A percentile compares a stretch with the other conserved stretches of the same genome.
These are phyloP conservation scores for Sungouiella blattae DNA, from an alignment of 805 yeast genomes.

Conservation along the genomic window DNA sequence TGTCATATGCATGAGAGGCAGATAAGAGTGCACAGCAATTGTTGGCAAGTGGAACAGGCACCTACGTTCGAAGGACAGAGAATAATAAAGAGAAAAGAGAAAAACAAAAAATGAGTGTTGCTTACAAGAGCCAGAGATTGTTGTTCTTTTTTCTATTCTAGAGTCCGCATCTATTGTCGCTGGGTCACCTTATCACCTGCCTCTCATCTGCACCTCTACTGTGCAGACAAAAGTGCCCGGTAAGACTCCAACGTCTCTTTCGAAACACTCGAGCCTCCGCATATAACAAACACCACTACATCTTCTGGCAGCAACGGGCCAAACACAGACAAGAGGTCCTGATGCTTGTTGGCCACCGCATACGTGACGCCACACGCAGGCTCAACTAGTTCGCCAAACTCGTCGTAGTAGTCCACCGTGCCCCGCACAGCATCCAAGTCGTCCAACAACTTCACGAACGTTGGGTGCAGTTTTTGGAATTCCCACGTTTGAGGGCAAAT, in stretches of 20 bases:
- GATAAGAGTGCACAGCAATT: too few species aligned
- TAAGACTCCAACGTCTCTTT: slow-evolving; percentile 9
- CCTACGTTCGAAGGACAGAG: too few species aligned
- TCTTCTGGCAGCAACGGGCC: slow-evolving; percentile 18
- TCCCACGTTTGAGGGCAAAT: slow-evolving; percentile 17
- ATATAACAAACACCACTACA: slow-evolving; percentile 24
- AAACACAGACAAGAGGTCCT: slow-evolving; percentile 15
- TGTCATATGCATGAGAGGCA: too few species aligned
- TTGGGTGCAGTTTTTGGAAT: slow-evolving; percentile 15
- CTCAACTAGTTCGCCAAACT: slow-evolving; percentile 21
- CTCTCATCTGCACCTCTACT: too few species aligned
- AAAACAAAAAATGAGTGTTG: too few species aligned
- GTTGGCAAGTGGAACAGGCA: too few species aligned
- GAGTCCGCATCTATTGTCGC: too few species aligned
- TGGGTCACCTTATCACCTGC: too few species aligned
- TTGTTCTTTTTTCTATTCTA: too few species aligned
- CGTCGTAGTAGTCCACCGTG: slow-evolving; percentile 20
- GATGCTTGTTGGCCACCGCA: slow-evolving; percentile 11
- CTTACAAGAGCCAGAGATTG: too few species aligned
- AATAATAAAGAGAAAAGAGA: too few species aligned
- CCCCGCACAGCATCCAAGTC: slow-evolving; percentile 26
- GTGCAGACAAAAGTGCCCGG: slow-evolving; percentile 6
- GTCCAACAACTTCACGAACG: slow-evolving; percentile 17
- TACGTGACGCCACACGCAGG: slow-evolving; percentile 35
- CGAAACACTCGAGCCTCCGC: slow-evolving; percentile 24